phyloP scores from a whole-genome alignment of 2,329 filamentous ascomycete genomes.

The Diplodia scrobiculata region DNA sequence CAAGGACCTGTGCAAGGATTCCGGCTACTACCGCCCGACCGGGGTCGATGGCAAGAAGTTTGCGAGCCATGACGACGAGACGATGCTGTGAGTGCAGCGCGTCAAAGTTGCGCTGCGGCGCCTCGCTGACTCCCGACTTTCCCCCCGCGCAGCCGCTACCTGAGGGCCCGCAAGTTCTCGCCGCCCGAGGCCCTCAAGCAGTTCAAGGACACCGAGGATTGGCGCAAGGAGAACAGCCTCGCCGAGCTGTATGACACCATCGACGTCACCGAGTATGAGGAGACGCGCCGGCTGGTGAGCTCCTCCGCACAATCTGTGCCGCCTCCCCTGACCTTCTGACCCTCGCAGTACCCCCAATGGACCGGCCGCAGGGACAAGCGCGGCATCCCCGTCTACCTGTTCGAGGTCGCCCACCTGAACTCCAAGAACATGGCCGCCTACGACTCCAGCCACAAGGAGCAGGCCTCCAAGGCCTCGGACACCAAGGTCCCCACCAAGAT shows the following conservation, averaged over 20 bases:
- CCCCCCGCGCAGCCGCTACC: constrained; percentile 65
- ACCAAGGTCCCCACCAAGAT: constrained; percentile 72
- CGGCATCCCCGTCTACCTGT: constrained; percentile 90
- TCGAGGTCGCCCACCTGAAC: constrained; percentile 81
- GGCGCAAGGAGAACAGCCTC: constrained; percentile 78
- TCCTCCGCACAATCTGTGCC: no score
- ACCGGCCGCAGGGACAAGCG: constrained; percentile 86
- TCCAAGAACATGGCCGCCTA: constrained; percentile 78
- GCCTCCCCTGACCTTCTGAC: constrained; percentile 1
- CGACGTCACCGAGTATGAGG: constrained; percentile 79
- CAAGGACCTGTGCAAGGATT: constrained; percentile 67
- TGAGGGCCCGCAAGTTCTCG: constrained; percentile 81
- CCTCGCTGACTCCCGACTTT: not conserved
- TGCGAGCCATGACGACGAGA: constrained; percentile 72
- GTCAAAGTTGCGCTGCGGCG: not conserved
- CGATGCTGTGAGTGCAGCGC: constrained; percentile 61
- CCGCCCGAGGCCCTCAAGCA: constrained; percentile 76
- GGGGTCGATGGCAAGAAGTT: constrained; percentile 40
- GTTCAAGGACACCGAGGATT: constrained; percentile 85
- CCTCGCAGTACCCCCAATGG: constrained; percentile 83
- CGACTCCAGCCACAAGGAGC: constrained; percentile 63
- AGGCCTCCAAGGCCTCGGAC: constrained; percentile 59
- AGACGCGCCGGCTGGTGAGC: constrained; percentile 71
- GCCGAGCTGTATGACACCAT: constrained; percentile 83
- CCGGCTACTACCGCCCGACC: constrained; percentile 62